Evolutionary conservation across 139 green algal species (phyloP).

Genomic region (Tetratostichococcus sp.): DNA sequence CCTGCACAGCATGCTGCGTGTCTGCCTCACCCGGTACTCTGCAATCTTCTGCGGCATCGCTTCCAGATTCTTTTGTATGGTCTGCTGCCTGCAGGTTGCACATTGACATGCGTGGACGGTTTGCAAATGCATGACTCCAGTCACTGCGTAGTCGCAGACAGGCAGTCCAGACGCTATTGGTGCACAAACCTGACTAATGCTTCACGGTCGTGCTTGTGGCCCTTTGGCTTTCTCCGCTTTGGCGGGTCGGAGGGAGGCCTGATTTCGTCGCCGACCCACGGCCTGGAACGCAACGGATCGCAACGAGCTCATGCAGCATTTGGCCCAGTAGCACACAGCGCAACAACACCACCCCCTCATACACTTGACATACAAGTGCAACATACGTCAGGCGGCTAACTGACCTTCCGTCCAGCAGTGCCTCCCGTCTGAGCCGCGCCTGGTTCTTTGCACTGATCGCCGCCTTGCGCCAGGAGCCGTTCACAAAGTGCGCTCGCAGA

Average conservation of each 20-base stretch:
- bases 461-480: conserved; percentile 40
- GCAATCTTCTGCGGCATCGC: conserved; percentile 28
- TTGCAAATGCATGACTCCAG: no score
- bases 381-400: no score
- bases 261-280: not conserved
- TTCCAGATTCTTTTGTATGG: conserved; percentile 29
- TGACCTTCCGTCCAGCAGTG: conserved; percentile 27
- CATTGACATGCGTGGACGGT: not conserved
- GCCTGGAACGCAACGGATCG: not conserved
- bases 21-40: conserved; percentile 24
- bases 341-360: conserved; percentile 37
- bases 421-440: conserved; percentile 29
- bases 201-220: conserved; percentile 46
- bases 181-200: conserved; percentile 23
- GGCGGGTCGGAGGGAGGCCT: no score
- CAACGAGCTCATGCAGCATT: no score
- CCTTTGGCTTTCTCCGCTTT: conserved; percentile 31
- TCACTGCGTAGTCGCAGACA: no score
- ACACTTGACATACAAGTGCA: no score
- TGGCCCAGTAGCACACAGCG: not conserved
- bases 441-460: conserved; percentile 31
- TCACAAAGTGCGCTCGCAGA: conserved; percentile 18
- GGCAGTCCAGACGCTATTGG: no score
- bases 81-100: conserved; percentile 14
- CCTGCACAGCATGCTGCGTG: not conserved